Percentiles rank a stretch among this genome's conserved stretches.
These are phyloP conservation scores for Phanerodontia chrysosporium DNA, from an alignment of 768 basidiomycete species.

Conservation along the genomic window DNA sequence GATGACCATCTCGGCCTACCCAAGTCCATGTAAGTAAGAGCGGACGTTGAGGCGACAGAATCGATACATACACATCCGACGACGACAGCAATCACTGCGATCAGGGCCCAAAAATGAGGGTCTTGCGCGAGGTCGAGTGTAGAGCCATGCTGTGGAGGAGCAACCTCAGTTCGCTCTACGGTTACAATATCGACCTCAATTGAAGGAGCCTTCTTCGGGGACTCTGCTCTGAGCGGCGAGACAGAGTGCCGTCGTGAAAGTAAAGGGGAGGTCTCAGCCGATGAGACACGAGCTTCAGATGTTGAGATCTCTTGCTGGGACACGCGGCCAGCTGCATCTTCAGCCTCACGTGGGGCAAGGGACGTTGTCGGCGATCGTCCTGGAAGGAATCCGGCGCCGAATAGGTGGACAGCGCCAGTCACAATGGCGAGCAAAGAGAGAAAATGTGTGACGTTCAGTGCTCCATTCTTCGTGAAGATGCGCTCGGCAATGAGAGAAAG, in stretches of 20 bases:
- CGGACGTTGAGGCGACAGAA: neutral
- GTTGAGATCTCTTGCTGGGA: neutral
- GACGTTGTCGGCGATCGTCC: slow-evolving; percentile 17
- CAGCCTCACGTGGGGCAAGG: neutral
- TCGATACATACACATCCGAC: slow-evolving; percentile 60
- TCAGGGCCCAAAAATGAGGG: slow-evolving; percentile 62
- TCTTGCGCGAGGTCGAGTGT: slow-evolving; percentile 47
- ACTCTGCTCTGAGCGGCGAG: slow-evolving; percentile 3
- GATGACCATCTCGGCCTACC: slow-evolving; percentile 75
- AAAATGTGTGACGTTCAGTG: slow-evolving; percentile 44
- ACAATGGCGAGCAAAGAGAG: slow-evolving; percentile 53
- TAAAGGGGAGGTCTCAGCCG: neutral
- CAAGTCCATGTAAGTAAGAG: neutral
- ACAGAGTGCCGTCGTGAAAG: neutral
- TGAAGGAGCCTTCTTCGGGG: slow-evolving; percentile 13
- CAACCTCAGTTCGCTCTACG: neutral
- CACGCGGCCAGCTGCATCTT: neutral
- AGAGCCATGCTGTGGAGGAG: slow-evolving; percentile 26
- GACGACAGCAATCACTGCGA: slow-evolving; percentile 43
- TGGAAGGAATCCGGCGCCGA: slow-evolving; percentile 41
- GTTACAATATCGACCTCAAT: slow-evolving; percentile 13
- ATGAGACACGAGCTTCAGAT: neutral
- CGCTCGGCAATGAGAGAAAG: slow-evolving; percentile 60
- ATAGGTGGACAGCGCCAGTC: slow-evolving; percentile 47
- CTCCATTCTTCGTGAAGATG: slow-evolving; percentile 43